Evolutionary conservation across 805 yeast genomes (phyloP).

Genomic region (Schizosaccharomyces osmophilus): DNA sequence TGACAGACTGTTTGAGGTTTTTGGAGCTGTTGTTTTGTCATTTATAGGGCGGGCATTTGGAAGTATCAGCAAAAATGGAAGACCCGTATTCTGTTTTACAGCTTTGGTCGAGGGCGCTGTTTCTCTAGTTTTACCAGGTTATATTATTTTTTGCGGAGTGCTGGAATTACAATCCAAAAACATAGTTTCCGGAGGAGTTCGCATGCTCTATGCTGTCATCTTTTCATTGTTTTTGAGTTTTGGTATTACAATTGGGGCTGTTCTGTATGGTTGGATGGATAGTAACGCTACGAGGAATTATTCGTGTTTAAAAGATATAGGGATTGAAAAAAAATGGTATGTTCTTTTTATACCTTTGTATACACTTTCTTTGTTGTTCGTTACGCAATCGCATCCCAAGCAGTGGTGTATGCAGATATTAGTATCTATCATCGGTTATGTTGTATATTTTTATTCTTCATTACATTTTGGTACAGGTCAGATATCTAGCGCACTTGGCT

Average conservation of each 20-base stretch:
- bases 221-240: constrained; percentile 26
- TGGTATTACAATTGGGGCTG: constrained; percentile 83
- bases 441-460: constrained; percentile 57
- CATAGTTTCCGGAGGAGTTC: constrained; percentile 75
- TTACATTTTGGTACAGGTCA: constrained; percentile 49
- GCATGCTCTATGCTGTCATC: constrained; percentile 91
- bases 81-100: constrained; percentile 46
- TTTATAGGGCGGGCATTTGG: constrained; percentile 79
- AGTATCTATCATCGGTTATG: constrained; percentile 58
- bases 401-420: constrained; percentile 67
- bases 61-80: constrained; percentile 32
- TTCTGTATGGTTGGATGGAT: constrained; percentile 43
- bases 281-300: neutral
- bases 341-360: constrained; percentile 43
- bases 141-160: constrained; percentile 77
- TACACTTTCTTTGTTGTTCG: constrained; percentile 33
- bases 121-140: constrained; percentile 82
- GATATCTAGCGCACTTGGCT: constrained; percentile 72
- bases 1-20: constrained; percentile 79
- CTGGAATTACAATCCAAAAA: constrained; percentile 74
- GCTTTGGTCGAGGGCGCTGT: constrained; percentile 76
- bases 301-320: neutral
- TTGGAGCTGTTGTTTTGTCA: constrained; percentile 66
- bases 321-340: neutral
- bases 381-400: constrained; percentile 63